These are phyloP conservation scores for Backusella australiensis DNA, from an alignment of 192 early-diverging fungal genomes.

Conservation along the genomic window DNA sequence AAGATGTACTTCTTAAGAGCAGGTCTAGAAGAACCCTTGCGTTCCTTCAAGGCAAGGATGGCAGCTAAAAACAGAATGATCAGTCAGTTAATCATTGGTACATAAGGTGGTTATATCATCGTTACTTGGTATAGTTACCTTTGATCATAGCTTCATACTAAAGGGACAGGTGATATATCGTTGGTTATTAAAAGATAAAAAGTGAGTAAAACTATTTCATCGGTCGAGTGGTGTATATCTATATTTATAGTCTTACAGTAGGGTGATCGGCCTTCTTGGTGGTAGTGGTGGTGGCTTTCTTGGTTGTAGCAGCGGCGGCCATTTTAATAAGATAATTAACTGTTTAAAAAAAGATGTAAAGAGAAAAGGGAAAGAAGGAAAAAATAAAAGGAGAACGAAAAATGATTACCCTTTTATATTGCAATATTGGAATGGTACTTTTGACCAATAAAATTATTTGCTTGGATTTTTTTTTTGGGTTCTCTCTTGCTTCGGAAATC, in stretches of 20 bases:
- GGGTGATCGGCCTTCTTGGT: slow-evolving; percentile 36
- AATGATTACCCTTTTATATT: background rate
- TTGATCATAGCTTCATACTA: slow-evolving; percentile 40
- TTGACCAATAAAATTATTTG: background rate
- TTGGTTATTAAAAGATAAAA: background rate
- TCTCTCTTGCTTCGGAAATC: background rate
- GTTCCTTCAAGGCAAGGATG: slow-evolving; percentile 61
- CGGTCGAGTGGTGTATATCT: background rate
- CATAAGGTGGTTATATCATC: background rate
- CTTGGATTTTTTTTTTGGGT: slow-evolving; percentile 6
- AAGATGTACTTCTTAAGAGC: slow-evolving; percentile 80
- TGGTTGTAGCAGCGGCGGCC: background rate
- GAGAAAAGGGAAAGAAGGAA: background rate
- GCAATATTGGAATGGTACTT: background rate
- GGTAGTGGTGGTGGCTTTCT: slow-evolving; percentile 9
- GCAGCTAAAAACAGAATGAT: slow-evolving; percentile 31
- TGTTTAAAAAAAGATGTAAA: background rate
- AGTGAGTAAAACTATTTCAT: background rate
- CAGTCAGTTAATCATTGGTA: background rate
- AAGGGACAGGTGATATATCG: background rate
- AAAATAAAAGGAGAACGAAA: background rate
- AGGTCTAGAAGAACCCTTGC: slow-evolving; percentile 67
- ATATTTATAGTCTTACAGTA: slow-evolving; percentile 15
- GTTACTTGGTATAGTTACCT: slow-evolving; percentile 10
- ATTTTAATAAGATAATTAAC: background rate